Conservation (phyloP, 129 eudicot genomes). For the Centrapalus pauciflorus region DNA sequence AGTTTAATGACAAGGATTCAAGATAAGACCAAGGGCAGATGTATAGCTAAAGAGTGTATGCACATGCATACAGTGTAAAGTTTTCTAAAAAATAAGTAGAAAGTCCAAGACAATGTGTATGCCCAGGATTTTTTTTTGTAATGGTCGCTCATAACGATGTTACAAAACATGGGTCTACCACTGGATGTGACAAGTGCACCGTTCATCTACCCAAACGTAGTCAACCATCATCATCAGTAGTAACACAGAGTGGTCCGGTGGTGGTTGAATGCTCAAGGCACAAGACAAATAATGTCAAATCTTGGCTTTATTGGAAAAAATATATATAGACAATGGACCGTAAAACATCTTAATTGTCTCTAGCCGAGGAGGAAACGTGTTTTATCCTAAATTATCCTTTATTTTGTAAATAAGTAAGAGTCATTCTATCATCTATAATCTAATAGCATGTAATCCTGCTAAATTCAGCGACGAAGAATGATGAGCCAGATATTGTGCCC, state of each 20-base stretch:
- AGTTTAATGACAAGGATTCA: neutral
- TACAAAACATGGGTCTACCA: neutral
- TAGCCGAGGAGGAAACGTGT: too few species aligned
- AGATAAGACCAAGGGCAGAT: neutral
- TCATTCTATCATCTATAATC: too few species aligned
- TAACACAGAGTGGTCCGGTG: neutral
- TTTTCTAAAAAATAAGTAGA: too few species aligned
- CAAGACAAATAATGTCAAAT: slow-evolving; percentile 2
- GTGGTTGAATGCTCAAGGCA: neutral
- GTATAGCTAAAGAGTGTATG: too few species aligned
- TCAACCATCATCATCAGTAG: neutral
- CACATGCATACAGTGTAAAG: too few species aligned
- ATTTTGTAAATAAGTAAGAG: too few species aligned
- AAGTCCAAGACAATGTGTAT: too few species aligned
- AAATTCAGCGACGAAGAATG: too few species aligned
- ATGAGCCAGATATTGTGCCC: too few species aligned
- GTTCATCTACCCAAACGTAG: neutral
- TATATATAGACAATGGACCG: neutral
- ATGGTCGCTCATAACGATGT: neutral
- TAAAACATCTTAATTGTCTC: slow-evolving; percentile 9
- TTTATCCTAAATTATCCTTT: too few species aligned
- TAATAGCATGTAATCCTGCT: too few species aligned
- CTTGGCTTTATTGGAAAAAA: neutral
- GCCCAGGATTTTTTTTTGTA: too few species aligned
- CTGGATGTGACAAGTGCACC: neutral